These are phyloP conservation scores for Neurospora sp. DNA, from an alignment of 2,329 filamentous ascomycete species.

Conservation along the genomic window DNA sequence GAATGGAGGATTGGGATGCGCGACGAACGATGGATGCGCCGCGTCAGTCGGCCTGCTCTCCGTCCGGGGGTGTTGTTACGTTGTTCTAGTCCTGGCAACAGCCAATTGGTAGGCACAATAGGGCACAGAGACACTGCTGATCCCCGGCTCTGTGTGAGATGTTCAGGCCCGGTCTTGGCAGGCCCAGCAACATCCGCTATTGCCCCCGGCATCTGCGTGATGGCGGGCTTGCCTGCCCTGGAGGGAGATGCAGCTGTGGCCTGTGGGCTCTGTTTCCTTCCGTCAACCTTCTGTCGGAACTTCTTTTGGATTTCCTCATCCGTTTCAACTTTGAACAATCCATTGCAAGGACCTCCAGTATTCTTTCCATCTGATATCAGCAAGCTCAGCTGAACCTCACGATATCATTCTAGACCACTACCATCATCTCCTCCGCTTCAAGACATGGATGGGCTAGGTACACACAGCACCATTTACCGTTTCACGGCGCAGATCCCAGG, in stretches of 20 bases:
- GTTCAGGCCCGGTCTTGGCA: background rate
- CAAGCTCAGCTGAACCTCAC: background rate
- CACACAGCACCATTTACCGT: background rate
- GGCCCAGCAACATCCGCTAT: background rate
- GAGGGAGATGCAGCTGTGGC: background rate
- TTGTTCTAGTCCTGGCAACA: background rate
- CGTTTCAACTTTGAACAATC: background rate
- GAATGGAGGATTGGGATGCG: conserved; percentile 1
- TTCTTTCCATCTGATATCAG: background rate
- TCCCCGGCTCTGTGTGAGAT: background rate
- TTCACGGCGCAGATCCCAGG: background rate
- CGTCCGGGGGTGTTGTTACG: background rate
- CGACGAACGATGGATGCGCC: background rate
- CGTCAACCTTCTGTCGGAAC: background rate
- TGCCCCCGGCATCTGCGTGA: background rate
- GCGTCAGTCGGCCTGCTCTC: background rate
- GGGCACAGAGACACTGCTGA: background rate
- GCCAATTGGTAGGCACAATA: background rate
- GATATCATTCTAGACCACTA: background rate
- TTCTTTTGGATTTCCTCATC: background rate
- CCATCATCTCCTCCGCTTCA: background rate
- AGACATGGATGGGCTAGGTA: background rate
- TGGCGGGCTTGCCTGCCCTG: background rate
- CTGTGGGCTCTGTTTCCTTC: background rate
- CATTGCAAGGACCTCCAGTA: background rate